Evolutionary conservation across 805 yeast species (phyloP), one percentile per base, ranked within the genome.

Genomic region (Pichia manshurica): DNA sequence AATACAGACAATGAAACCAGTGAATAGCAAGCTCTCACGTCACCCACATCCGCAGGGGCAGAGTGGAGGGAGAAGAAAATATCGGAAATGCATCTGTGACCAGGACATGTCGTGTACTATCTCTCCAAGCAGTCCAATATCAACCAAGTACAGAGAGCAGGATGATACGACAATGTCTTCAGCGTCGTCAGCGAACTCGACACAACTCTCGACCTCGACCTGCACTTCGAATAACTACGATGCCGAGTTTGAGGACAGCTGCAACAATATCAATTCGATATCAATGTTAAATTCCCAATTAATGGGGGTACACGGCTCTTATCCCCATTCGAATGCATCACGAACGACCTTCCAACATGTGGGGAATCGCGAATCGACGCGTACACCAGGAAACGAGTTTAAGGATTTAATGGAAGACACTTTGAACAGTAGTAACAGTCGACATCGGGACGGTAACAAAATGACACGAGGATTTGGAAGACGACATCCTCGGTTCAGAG

Each of bases 381-480:
- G 29, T 10, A 25, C 29, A 8, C 29, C 10, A 10, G 29, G 29
- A 25, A 25, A 25, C 29, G 29, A 8, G 29, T 8, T 34, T 8
- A 23, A n/a, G 20, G 37, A 19, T 41, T 10, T 15, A 34, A n/a
- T n/a, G n/a, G n/a, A n/a, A n/a, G n/a, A n/a, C n/a, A n/a, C n/a
- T n/a, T n/a, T n/a, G n/a, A n/a, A n/a, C n/a, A n/a, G n/a, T n/a
- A n/a, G n/a, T n/a, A n/a, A n/a, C n/a, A n/a, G n/a, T n/a, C n/a
- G n/a, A n/a, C 12, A 31, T 31, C 33, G 12, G 15, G 12, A 2
- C 15, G 33, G 13, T 34, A 34, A 7, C 37, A 16, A 8, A 12
- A 34, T 9, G 2, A 10, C 13, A 7, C 49, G 44, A 31, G 53
- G 60, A 29, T 57, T 53, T 22, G 47, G 48, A 23, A 20, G 49